Conservation (phyloP, 108 stramenopile species). For the Cyclotella kingstonii region DNA sequence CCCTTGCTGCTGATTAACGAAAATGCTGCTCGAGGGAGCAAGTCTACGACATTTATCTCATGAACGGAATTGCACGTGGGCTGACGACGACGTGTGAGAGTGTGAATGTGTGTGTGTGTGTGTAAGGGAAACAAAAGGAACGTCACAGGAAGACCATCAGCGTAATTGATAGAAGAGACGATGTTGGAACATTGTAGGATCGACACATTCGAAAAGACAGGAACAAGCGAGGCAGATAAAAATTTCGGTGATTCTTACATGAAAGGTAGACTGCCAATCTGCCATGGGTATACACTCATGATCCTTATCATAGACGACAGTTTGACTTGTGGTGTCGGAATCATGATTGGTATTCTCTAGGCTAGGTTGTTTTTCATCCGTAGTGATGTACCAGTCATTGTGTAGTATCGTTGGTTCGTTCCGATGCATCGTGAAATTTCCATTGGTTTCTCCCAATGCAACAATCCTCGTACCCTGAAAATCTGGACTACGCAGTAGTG, state of each 20-base stretch:
- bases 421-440: no score
- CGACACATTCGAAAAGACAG: not conserved
- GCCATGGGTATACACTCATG: slow-evolving; percentile 59
- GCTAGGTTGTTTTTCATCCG: no score
- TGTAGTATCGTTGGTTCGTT: no score
- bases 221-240: not conserved
- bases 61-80: slow-evolving; percentile 51
- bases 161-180: not conserved
- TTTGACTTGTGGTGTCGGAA: no score
- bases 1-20: slow-evolving; percentile 44
- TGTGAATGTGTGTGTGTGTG: no score
- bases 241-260: slow-evolving; percentile 17
- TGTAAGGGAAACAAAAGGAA: no score
- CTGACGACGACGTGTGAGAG: not conserved
- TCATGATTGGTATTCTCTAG: no score
- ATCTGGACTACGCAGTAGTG: no score
- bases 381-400: no score
- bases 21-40: slow-evolving; percentile 22
- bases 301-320: slow-evolving; percentile 26
- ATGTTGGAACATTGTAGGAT: not conserved
- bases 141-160: not conserved
- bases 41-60: slow-evolving; percentile 21
- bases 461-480: no score
- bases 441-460: no score
- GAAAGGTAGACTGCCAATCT: slow-evolving; percentile 55